These are phyloP conservation scores for Linnemannia zychae DNA, from an alignment of 192 early-diverging fungal species.

Conservation along the genomic window DNA sequence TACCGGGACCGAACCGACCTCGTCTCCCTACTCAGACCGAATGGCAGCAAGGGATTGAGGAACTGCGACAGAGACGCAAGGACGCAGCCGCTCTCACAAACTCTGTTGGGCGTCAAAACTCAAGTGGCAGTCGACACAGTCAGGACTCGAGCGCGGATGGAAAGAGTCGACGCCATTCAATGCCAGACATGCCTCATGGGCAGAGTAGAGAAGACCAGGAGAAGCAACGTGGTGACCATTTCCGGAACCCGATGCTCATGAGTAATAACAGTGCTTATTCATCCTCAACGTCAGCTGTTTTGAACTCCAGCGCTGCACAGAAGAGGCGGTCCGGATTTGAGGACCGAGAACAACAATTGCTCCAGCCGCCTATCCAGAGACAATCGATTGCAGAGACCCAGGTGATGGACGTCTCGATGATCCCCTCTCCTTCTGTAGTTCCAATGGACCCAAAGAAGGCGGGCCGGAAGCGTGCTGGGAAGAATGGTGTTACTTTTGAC, in stretches of 20 bases:
- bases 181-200: constrained; percentile 48
- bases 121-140: constrained; percentile 37
- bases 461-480: background rate
- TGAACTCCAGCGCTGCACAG: background rate
- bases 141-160: constrained; percentile 29
- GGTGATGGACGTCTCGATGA: constrained; percentile 9
- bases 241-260: constrained; percentile 39
- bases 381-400: constrained; percentile 34
- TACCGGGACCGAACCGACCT: constrained; percentile 33
- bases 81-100: constrained; percentile 22
- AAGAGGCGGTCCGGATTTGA: constrained; percentile 30
- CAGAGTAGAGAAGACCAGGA: constrained; percentile 43
- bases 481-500: background rate
- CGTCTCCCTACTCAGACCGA: constrained; percentile 42
- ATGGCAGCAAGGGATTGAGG: constrained; percentile 42
- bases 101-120: constrained; percentile 45
- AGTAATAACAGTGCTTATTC: background rate
- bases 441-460: background rate
- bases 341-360: constrained; percentile 30
- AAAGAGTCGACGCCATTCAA: constrained; percentile 46
- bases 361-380: constrained; percentile 24
- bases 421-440: background rate
- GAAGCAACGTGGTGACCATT: constrained; percentile 37
- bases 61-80: constrained; percentile 28
- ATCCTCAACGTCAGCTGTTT: background rate